Evolutionary conservation across 2,329 filamentous ascomycete genomes (phyloP).

Genomic region (Microcyclospora pomicola): DNA sequence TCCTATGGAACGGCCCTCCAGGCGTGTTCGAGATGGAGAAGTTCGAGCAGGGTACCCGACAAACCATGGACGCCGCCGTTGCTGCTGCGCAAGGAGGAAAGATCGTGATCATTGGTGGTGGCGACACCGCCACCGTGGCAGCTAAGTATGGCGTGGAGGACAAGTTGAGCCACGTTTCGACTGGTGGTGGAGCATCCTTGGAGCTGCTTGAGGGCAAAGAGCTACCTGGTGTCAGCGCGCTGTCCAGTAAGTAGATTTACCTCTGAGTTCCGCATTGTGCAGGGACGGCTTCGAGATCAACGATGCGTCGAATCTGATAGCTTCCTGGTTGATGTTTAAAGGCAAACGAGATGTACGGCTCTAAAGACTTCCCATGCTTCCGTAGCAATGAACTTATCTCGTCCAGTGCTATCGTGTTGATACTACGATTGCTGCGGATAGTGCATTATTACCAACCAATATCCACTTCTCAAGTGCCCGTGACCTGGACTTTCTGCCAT

Average conservation of each 20-base stretch:
- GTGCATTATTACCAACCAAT: no score
- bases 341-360: slow-evolving; percentile 26
- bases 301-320: no score
- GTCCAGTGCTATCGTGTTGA: no score
- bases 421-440: no score
- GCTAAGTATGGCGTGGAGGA: slow-evolving; percentile 94
- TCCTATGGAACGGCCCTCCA: slow-evolving; percentile 96
- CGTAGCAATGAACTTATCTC: no score
- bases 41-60: slow-evolving; percentile 86
- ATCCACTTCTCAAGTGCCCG: no score
- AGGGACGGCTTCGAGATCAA: no score
- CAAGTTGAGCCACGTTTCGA: slow-evolving; percentile 96
- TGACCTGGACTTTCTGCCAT: no score
- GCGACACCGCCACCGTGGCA: slow-evolving; percentile 93
- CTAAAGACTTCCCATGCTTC: background rate
- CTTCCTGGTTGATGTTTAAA: no score
- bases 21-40: slow-evolving; percentile 96
- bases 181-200: slow-evolving; percentile 85
- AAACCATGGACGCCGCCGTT: slow-evolving; percentile 78
- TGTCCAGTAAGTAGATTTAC: slow-evolving; percentile 55
- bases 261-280: no score
- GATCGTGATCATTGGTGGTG: slow-evolving; percentile 97
- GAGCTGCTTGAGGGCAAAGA: slow-evolving; percentile 98
- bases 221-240: slow-evolving; percentile 79
- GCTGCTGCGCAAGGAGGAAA: slow-evolving; percentile 67